A percentile compares a stretch with the other conserved stretches of the same genome.
Conservation (phyloP, 768 basidiomycete genomes). For the Xerocomellus intermedius region DNA sequence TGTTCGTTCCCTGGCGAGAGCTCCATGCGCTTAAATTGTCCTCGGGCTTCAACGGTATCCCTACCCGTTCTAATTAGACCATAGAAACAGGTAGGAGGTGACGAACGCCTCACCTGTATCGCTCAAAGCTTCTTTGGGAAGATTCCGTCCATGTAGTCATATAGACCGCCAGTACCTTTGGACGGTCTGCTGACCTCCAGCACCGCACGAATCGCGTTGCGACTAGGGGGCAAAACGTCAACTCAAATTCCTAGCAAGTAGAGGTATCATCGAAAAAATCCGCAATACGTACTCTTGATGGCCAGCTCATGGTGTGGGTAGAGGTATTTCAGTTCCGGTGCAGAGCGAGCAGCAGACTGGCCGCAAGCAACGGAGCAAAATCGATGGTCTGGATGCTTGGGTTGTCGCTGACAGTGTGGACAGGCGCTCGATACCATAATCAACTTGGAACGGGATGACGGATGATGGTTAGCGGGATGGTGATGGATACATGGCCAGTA, state of each 20-base stretch:
- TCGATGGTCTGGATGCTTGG: conserved; percentile 13
- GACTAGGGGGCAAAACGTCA: conserved; percentile 4
- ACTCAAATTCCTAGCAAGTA: background rate
- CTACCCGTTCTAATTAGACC: conserved; percentile 5
- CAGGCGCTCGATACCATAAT: conserved; percentile 4
- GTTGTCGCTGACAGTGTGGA: conserved; percentile 15
- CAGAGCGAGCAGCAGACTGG: conserved; percentile 8
- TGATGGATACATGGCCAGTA: background rate
- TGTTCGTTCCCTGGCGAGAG: conserved; percentile 19
- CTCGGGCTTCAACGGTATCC: conserved; percentile 13
- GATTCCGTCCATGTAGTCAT: conserved; percentile 24
- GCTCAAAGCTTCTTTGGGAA: conserved; percentile 8
- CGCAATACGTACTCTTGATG: conserved; percentile 1
- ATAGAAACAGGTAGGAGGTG: background rate
- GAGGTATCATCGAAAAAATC: too few species aligned
- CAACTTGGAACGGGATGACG: background rate
- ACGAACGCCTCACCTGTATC: conserved; percentile 12
- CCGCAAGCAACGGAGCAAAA: conserved; percentile 22
- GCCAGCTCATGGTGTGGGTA: conserved; percentile 4
- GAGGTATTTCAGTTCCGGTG: conserved; percentile 18
- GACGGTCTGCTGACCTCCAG: conserved; percentile 9
- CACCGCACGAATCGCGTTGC: conserved; percentile 1
- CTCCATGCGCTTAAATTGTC: background rate
- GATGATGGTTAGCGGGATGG: too few species aligned
- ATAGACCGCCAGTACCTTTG: conserved; percentile 16